Evolutionary conservation across 1,284 basidiomycete species (phyloP).

Genomic region (Heterobasidion annosum): DNA sequence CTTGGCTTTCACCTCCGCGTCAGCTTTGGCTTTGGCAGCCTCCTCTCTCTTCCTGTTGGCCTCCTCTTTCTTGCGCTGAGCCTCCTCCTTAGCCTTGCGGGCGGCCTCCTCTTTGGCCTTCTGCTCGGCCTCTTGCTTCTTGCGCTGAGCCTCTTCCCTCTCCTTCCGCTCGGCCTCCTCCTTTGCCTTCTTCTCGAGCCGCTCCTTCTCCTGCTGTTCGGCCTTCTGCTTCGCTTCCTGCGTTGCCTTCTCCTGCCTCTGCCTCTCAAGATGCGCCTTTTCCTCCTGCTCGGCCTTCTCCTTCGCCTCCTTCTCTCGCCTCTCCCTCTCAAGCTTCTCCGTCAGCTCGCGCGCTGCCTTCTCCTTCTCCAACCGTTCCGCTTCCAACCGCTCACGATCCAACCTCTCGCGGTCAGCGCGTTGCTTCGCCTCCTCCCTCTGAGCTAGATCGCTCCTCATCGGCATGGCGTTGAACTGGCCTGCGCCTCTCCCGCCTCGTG

Average conservation of each 20-base stretch:
- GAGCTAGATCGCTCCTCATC: background rate
- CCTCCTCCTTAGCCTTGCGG: background rate
- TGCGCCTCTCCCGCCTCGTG: background rate
- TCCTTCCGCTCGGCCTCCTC: constrained; percentile 11
- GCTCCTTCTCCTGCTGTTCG: constrained; percentile 17
- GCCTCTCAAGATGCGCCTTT: background rate
- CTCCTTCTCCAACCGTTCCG: background rate
- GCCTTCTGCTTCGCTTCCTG: constrained; percentile 17
- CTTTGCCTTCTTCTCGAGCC: constrained; percentile 11
- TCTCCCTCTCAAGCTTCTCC: background rate
- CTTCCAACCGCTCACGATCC: background rate
- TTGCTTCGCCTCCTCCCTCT: background rate
- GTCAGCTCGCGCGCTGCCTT: background rate
- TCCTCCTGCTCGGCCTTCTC: constrained; percentile 1
- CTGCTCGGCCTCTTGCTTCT: constrained; percentile 6
- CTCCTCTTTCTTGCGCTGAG: background rate
- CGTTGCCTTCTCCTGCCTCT: background rate
- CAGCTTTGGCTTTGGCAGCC: background rate
- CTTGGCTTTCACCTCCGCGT: too few relatives aligned
- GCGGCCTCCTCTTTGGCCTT: background rate
- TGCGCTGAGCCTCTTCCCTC: constrained; percentile 3
- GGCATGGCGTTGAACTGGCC: background rate
- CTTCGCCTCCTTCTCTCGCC: background rate
- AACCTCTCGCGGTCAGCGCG: background rate
- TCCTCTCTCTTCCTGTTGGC: background rate